Conservation (phyloP, 139 green algal genomes). For the Astrephomene gubernaculifera region DNA sequence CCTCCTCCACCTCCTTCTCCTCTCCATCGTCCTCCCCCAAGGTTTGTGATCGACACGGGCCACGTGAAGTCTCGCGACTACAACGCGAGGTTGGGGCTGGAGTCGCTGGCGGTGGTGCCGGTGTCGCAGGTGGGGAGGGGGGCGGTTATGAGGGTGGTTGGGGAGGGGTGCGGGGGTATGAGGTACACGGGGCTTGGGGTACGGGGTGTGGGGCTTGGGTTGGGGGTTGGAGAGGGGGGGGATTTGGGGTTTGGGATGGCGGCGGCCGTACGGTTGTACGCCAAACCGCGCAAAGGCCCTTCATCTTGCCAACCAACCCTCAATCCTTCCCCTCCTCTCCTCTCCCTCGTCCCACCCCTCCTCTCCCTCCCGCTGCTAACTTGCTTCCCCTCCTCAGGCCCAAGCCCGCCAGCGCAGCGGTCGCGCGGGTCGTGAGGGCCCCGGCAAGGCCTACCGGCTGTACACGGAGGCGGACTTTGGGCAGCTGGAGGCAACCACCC, state of each 20-base stretch:
- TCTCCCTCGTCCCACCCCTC: too few relatives aligned
- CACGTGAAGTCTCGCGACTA: conserved; percentile 89
- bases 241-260: too few relatives aligned
- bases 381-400: conserved; percentile 70
- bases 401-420: conserved; percentile 89
- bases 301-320: background rate
- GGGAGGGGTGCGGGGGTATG: too few relatives aligned
- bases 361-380: too few relatives aligned
- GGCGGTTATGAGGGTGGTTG: too few relatives aligned
- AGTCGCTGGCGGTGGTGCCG: conserved; percentile 85
- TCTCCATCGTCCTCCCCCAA: too few relatives aligned
- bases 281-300: background rate
- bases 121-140: conserved; percentile 52
- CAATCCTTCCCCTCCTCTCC: too few relatives aligned
- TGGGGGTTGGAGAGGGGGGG: too few relatives aligned
- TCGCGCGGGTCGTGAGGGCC: conserved; percentile 85
- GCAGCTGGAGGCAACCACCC: conserved; percentile 68
- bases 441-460: conserved; percentile 92
- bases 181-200: background rate
- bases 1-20: too few relatives aligned
- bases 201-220: background rate
- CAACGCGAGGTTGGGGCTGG: conserved; percentile 77
- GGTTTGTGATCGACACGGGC: conserved; percentile 86
- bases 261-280: too few relatives aligned
- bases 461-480: conserved; percentile 90